Evolutionary conservation across 2,329 filamentous ascomycete genomes (phyloP).

Genomic region (Paradendryphiella salina): DNA sequence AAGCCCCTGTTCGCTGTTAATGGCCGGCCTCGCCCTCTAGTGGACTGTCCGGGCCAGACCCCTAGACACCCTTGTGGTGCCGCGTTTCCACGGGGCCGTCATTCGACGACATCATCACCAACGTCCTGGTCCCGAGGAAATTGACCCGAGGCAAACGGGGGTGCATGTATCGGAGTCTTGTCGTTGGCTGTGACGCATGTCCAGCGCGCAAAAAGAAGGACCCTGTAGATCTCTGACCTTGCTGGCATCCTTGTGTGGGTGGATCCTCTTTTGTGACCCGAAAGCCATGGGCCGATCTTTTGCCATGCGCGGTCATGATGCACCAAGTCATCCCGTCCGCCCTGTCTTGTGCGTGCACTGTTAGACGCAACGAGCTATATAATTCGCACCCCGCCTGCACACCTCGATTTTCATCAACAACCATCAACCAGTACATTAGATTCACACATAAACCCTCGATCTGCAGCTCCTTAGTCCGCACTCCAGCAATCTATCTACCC

Average conservation of each 20-base stretch:
- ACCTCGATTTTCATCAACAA: neutral
- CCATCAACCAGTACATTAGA: neutral
- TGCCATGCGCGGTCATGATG: constrained; percentile 25
- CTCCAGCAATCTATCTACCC: neutral
- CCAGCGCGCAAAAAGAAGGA: constrained; percentile 26
- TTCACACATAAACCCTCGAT: constrained; percentile 8
- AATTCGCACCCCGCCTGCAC: constrained; percentile 23
- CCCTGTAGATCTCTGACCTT: constrained; percentile 39
- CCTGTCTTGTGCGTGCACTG: constrained; percentile 11
- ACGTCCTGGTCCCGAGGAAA: constrained; percentile 7
- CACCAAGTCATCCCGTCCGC: constrained; percentile 8
- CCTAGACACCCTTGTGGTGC: constrained; percentile 11
- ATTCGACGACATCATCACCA: constrained; percentile 24
- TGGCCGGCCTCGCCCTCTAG: constrained; percentile 16
- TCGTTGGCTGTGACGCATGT: constrained; percentile 16
- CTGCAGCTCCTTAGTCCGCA: constrained; percentile 1
- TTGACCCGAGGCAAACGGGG: constrained; percentile 11
- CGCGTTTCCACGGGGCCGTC: constrained; percentile 19
- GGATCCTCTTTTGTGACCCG: constrained; percentile 22
- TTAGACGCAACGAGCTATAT: constrained; percentile 30
- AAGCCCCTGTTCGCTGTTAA: neutral
- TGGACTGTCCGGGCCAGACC: constrained; percentile 20
- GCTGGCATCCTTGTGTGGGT: constrained; percentile 15
- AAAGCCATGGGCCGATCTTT: constrained; percentile 29
- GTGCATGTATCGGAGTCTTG: constrained; percentile 8